A percentile compares a stretch with the other conserved stretches of the same genome.
Conservation (phyloP, 768 basidiomycete genomes). For the Agrocybe praecox region DNA sequence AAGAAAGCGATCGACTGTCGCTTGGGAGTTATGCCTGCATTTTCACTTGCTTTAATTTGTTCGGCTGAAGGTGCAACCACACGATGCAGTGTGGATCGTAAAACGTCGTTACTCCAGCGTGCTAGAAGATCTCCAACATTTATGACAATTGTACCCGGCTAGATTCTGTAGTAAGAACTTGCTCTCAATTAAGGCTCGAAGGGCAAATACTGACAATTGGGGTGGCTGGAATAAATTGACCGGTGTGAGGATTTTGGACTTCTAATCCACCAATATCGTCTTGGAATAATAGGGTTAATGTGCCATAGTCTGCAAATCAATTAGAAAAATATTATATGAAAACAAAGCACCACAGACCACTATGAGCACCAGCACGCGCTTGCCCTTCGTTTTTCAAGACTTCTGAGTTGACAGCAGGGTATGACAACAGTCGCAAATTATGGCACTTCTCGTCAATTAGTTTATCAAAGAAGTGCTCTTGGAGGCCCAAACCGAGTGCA, state of each 20-base stretch:
- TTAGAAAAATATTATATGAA: not conserved
- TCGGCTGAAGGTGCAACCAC: constrained; percentile 73
- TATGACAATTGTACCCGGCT: constrained; percentile 83
- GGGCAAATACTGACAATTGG: constrained; percentile 60
- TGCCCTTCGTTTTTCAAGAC: constrained; percentile 65
- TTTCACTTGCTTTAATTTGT: constrained; percentile 49
- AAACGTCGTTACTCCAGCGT: constrained; percentile 82
- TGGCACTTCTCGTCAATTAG: constrained; percentile 79
- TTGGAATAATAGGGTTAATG: constrained; percentile 82
- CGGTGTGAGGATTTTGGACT: constrained; percentile 80
- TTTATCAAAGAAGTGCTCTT: constrained; percentile 74
- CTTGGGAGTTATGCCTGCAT: constrained; percentile 48
- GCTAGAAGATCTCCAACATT: constrained; percentile 82
- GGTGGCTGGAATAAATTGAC: constrained; percentile 66
- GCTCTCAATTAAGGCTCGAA: not conserved
- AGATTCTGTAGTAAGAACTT: constrained; percentile 1
- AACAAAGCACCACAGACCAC: constrained; percentile 41
- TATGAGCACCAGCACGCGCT: constrained; percentile 82
- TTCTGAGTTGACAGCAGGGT: constrained; percentile 71
- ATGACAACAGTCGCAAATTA: constrained; percentile 79
- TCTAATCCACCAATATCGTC: constrained; percentile 82
- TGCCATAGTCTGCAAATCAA: constrained; percentile 65
- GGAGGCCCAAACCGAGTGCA: constrained; percentile 75
- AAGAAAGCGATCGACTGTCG: constrained; percentile 88
- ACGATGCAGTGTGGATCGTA: constrained; percentile 80